Evolutionary conservation across 2,329 filamentous ascomycete species (phyloP).

Genomic region (Aspergillus aculeatus): DNA sequence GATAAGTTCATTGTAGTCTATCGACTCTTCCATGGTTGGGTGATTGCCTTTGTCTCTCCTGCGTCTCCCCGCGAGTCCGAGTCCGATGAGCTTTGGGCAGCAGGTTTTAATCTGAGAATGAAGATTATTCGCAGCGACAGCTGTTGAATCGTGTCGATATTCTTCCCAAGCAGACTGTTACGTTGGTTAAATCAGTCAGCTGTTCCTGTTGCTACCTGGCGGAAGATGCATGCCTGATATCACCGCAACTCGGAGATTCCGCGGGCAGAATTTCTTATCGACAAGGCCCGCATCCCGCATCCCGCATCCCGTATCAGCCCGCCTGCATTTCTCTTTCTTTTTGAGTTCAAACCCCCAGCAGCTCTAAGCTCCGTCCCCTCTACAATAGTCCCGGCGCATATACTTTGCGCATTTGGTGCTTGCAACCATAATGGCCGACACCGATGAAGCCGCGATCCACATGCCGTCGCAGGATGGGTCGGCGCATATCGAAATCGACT

Average conservation of each 20-base stretch:
- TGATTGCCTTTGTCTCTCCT: neutral
- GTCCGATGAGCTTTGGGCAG: constrained; percentile 13
- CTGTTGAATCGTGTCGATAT: neutral
- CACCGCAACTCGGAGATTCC: neutral
- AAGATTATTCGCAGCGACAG: neutral
- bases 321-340: constrained; percentile 1
- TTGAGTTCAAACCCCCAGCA: neutral
- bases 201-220: neutral
- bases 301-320: constrained; percentile 5
- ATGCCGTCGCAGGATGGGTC: constrained; percentile 29
- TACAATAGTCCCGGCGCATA: neutral
- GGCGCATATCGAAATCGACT: constrained; percentile 56
- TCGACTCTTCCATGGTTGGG: neutral
- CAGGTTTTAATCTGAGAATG: neutral
- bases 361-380: neutral
- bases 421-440: constrained; percentile 40
- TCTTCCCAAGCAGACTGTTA: neutral
- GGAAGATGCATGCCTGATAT: neutral
- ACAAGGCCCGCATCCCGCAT: neutral
- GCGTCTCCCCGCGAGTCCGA: constrained; percentile 6
- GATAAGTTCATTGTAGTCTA: constrained; percentile 23
- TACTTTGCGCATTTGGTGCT: neutral
- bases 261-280: constrained; percentile 8
- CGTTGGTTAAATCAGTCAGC: neutral
- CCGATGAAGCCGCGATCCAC: constrained; percentile 44